Evolutionary conservation across 169 alveolate genomes (phyloP), one percentile per base, ranked within the genome.

Genomic region (Cryptosporidium canis): DNA sequence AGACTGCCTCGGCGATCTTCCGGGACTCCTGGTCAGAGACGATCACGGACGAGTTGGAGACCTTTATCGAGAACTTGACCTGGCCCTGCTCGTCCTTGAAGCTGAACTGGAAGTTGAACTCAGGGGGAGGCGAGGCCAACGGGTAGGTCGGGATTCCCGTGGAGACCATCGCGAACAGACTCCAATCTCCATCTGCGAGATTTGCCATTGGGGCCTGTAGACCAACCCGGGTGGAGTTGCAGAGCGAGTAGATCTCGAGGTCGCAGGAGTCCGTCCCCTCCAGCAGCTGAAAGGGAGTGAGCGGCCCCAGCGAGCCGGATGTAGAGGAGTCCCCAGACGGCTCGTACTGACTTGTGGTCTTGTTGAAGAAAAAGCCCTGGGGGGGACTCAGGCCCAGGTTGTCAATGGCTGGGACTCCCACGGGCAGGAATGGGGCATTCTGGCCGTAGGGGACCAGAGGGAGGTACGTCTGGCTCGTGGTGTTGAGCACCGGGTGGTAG

Each of bases 321-420:
- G 48, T 27, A 0, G 12, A n/a, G 45, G 16, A 14, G 37, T 4
- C 3, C 48, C 21, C 4, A 27, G 24, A 18, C n/a, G 66, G 63
- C n/a, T 77, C 66, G 58, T 58, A 77, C 21, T 77, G 87, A 24
- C 72, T 77, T 33, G 87, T 58, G 7, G 87, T 55, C 35, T 58
- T 56, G 47, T 77, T 77, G 44, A 58, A 77, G 51, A 6, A 58
- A 27, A 41, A 77, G 8, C 72, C 87, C 8, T 31, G 61, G 12
- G 56, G 87, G 41, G 65, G 37, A 0, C 18, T 41, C 21, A 48
- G 39, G 31, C 87, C 72, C 29, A 37, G 37, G 5, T 1, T 61
- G 11, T 27, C 64, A 27, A 61, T 58, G 9, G 21, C 39, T 21
- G 87, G 87, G 27, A 77, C 55, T 41, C 87, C 87, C 5, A 77